phyloP scores from a whole-genome alignment of 2,329 filamentous ascomycete genomes.

The Fusarium marasasianum region DNA sequence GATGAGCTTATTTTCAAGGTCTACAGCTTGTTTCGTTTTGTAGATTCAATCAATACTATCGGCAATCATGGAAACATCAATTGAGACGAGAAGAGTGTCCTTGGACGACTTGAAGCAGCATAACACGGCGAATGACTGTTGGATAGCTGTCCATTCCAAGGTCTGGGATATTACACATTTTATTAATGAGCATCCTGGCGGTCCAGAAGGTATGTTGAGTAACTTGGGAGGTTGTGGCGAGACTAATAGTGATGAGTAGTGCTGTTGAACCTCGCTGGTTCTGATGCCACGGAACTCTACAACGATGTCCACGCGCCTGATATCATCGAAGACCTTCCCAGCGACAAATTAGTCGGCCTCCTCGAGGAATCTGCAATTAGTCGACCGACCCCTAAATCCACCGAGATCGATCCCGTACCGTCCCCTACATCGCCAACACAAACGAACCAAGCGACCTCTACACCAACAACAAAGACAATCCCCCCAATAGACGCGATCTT shows the following conservation, averaged over 20 bases:
- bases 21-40: not conserved
- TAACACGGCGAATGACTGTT: slow-evolving; percentile 61
- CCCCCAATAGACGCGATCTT: slow-evolving; percentile 1
- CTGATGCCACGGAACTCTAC: slow-evolving; percentile 63
- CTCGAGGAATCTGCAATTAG: slow-evolving; percentile 49
- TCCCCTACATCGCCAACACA: not conserved
- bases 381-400: not conserved
- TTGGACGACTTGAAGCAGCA: slow-evolving; percentile 57
- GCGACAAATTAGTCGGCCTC: slow-evolving; percentile 58
- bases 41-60: not conserved
- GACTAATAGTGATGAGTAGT: slow-evolving; percentile 45
- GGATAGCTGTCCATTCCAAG: slow-evolving; percentile 74
- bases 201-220: slow-evolving; percentile 43
- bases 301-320: slow-evolving; percentile 58
- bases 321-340: slow-evolving; percentile 53
- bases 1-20: slow-evolving; percentile 19
- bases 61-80: slow-evolving; percentile 17
- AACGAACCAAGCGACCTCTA: not conserved
- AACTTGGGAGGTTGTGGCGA: accelerated
- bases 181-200: slow-evolving; percentile 54
- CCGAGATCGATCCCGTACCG: not conserved
- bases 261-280: slow-evolving; percentile 61
- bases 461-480: not conserved
- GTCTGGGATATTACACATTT: slow-evolving; percentile 78
- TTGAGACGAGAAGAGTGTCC: slow-evolving; percentile 12